These are phyloP conservation scores for Lichtheimia corymbifera DNA, from an alignment of 371 early-diverging fungal genomes.

Conservation along the genomic window DNA sequence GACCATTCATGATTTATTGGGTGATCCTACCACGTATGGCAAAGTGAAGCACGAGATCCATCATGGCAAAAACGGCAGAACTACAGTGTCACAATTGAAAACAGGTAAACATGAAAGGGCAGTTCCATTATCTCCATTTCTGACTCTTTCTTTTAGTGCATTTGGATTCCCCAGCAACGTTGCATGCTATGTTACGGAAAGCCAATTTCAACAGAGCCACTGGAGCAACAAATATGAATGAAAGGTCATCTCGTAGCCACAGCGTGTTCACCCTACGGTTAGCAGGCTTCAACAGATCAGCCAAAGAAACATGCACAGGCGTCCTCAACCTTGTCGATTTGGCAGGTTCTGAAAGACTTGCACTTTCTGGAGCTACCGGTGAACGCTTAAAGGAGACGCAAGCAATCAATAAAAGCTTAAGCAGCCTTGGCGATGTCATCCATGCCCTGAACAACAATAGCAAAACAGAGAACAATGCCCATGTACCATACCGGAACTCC, in stretches of 20 bases:
- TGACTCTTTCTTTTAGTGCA: conserved; percentile 27
- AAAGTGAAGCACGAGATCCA: conserved; percentile 81
- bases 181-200: conserved; percentile 67
- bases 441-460: conserved; percentile 73
- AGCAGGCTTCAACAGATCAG: conserved; percentile 69
- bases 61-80: conserved; percentile 73
- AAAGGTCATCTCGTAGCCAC: conserved; percentile 95
- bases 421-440: conserved; percentile 94
- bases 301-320: conserved; percentile 77
- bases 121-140: neutral
- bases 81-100: conserved; percentile 76
- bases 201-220: conserved; percentile 88
- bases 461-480: conserved; percentile 60
- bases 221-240: conserved; percentile 93
- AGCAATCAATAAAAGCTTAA: conserved; percentile 96
- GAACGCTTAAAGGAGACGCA: conserved; percentile 94
- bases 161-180: conserved; percentile 68
- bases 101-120: conserved; percentile 42
- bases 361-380: conserved; percentile 86
- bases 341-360: conserved; percentile 95
- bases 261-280: conserved; percentile 87
- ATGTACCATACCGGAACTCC: conserved; percentile 97
- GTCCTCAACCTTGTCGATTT: conserved; percentile 93
- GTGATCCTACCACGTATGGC: conserved; percentile 35
- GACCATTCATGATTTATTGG: conserved; percentile 72